These are phyloP conservation scores for Coemansia sp. DNA, from an alignment of 192 early-diverging fungal genomes.

Conservation along the genomic window DNA sequence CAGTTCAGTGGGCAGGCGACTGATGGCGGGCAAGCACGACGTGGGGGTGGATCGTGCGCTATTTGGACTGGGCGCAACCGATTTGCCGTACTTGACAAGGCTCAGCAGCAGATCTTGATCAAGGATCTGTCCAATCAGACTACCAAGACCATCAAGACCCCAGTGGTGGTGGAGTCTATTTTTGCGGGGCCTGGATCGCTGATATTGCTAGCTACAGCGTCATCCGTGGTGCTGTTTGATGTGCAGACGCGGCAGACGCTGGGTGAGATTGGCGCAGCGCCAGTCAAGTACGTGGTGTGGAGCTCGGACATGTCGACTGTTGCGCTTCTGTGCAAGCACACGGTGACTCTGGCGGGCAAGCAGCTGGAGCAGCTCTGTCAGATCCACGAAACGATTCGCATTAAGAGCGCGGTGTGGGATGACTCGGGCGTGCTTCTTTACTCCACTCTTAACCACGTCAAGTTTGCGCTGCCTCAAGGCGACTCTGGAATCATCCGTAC, in stretches of 20 bases:
- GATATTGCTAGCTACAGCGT: constrained; percentile 74
- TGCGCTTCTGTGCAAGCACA: constrained; percentile 94
- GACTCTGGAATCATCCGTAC: constrained; percentile 98
- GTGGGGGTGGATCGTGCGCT: constrained; percentile 77
- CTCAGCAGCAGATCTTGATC: constrained; percentile 78
- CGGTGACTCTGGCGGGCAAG: constrained; percentile 87
- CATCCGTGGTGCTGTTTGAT: constrained; percentile 89
- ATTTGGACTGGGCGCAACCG: constrained; percentile 96
- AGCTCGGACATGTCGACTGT: constrained; percentile 83
- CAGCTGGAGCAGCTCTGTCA: constrained; percentile 83
- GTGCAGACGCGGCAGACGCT: constrained; percentile 76
- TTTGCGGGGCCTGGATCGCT: constrained; percentile 86
- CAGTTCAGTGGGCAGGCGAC: constrained; percentile 52
- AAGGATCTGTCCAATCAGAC: constrained; percentile 83
- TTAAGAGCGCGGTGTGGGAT: constrained; percentile 98
- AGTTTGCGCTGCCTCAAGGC: constrained; percentile 92
- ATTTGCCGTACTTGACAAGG: constrained; percentile 93
- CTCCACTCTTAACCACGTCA: constrained; percentile 97
- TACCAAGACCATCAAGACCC: constrained; percentile 86
- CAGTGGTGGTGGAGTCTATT: constrained; percentile 76
- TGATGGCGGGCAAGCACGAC: constrained; percentile 61
- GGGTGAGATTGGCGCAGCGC: constrained; percentile 75
- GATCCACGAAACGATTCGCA: constrained; percentile 96
- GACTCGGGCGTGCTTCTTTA: constrained; percentile 89
- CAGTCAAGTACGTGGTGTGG: constrained; percentile 95